A percentile compares a stretch with the other conserved stretches of the same genome.
Evolutionary conservation across 306 rosid genomes (phyloP).

Genomic region (Castanopsis chinensis): DNA sequence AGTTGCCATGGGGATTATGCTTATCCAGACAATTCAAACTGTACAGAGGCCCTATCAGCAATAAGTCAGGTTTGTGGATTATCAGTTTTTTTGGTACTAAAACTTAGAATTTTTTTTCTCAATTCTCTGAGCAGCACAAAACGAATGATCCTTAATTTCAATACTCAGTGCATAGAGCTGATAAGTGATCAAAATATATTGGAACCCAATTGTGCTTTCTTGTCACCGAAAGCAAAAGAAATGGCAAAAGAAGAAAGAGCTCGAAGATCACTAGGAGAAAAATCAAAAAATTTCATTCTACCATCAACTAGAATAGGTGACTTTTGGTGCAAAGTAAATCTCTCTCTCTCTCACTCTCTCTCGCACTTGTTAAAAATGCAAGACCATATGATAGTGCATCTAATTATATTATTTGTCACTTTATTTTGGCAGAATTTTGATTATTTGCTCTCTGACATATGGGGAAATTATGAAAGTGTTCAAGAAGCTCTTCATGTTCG

Average conservation of each 20-base stretch:
- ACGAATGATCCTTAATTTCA: background rate
- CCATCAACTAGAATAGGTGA: background rate
- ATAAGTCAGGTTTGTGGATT: background rate
- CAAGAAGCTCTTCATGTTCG: conserved; percentile 24
- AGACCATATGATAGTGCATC: background rate
- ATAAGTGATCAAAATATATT: background rate
- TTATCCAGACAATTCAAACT: background rate
- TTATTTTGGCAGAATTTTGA: conserved; percentile 15
- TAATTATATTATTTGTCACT: background rate
- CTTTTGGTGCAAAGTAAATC: conserved; percentile 6
- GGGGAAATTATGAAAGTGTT: conserved; percentile 18
- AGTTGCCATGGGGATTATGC: conserved; percentile 27
- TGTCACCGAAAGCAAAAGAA: conserved; percentile 20
- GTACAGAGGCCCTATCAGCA: conserved; percentile 8
- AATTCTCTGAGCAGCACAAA: background rate
- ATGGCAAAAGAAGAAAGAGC: conserved; percentile 1
- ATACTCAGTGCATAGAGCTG: conserved; percentile 18
- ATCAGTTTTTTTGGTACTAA: background rate
- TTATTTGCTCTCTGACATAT: conserved; percentile 8
- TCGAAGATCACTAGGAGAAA: conserved; percentile 21
- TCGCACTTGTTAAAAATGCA: background rate
- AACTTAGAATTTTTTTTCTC: background rate
- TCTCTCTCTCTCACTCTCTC: background rate
- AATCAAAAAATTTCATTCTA: background rate
- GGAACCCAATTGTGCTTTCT: conserved; percentile 23